Percentiles rank a stretch among this genome's conserved stretches.
Conservation (phyloP, 1,139 yeast species). For the Protomyces pachydermus region DNA sequence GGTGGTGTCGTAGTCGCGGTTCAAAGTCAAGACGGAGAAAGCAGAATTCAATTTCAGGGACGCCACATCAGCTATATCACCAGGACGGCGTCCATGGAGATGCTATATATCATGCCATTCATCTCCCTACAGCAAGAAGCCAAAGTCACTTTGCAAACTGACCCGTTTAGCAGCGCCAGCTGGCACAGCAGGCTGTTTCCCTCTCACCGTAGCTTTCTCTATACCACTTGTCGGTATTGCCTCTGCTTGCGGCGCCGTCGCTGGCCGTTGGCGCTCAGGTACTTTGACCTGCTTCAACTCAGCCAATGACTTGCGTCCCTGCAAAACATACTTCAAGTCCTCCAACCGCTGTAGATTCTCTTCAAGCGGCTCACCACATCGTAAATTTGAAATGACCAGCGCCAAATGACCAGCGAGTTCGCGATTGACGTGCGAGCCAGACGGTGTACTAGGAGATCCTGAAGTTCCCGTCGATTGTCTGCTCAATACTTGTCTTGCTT, state of each 20-base stretch:
- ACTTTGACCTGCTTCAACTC: neutral
- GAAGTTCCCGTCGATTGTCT: slow-evolving; percentile 4
- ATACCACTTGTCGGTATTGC: neutral
- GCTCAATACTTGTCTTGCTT: slow-evolving; percentile 14
- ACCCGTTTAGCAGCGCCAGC: neutral
- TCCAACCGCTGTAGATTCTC: slow-evolving; percentile 5
- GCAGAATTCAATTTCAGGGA: too few relatives aligned
- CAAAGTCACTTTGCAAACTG: neutral
- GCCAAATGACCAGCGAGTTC: slow-evolving; percentile 22
- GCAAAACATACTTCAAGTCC: slow-evolving; percentile 10
- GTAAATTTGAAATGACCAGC: slow-evolving; percentile 11
- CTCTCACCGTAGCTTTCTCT: neutral
- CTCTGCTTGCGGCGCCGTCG: neutral
- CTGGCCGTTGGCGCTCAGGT: neutral
- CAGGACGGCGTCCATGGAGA: too few relatives aligned
- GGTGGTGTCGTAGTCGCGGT: neutral
- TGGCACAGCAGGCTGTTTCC: neutral
- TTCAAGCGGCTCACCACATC: slow-evolving; percentile 8
- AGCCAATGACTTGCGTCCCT: slow-evolving; percentile 7
- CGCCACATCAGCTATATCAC: too few relatives aligned
- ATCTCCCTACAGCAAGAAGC: neutral
- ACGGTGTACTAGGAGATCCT: neutral
- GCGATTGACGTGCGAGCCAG: neutral
- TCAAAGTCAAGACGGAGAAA: too few relatives aligned
- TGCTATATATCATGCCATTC: too few relatives aligned